These are phyloP conservation scores for Fusarium agapanthi DNA, from an alignment of 2,329 filamentous ascomycete genomes.

Conservation along the genomic window DNA sequence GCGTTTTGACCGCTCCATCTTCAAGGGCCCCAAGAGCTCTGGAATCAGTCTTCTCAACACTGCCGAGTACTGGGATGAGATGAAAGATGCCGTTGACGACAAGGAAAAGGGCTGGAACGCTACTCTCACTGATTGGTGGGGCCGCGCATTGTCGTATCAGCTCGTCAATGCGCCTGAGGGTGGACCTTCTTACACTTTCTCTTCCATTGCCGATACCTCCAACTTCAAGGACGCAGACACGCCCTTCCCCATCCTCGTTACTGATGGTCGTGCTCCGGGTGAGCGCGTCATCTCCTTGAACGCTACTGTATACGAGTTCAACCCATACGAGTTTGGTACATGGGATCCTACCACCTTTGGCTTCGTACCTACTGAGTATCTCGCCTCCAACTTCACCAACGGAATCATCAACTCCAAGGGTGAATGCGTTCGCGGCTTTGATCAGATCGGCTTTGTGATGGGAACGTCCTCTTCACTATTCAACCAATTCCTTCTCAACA, in stretches of 20 bases:
- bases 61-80: constrained; percentile 44
- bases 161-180: constrained; percentile 80
- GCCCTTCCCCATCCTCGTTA: constrained; percentile 60
- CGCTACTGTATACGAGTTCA: constrained; percentile 72
- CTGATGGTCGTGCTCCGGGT: constrained; percentile 57
- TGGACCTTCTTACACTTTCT: constrained; percentile 81
- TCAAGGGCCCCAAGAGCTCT: constrained; percentile 49
- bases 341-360: constrained; percentile 68
- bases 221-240: constrained; percentile 53
- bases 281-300: constrained; percentile 58
- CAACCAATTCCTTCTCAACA: constrained; percentile 70
- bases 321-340: constrained; percentile 72
- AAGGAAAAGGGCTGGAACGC: constrained; percentile 55
- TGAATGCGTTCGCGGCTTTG: constrained; percentile 69
- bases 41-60: constrained; percentile 44
- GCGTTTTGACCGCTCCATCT: constrained; percentile 53
- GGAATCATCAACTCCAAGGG: constrained; percentile 57
- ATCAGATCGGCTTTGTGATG: constrained; percentile 82
- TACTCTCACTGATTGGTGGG: constrained; percentile 90
- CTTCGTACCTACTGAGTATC: constrained; percentile 67
- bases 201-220: constrained; percentile 65
- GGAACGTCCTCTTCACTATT: constrained; percentile 84
- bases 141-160: constrained; percentile 83
- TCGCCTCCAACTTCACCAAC: constrained; percentile 65
- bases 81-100: constrained; percentile 49